Evolutionary conservation across 345 rosid genomes (phyloP), one percentile per base, ranked within the genome.

Genomic region (Gossypium herbaceum): DNA sequence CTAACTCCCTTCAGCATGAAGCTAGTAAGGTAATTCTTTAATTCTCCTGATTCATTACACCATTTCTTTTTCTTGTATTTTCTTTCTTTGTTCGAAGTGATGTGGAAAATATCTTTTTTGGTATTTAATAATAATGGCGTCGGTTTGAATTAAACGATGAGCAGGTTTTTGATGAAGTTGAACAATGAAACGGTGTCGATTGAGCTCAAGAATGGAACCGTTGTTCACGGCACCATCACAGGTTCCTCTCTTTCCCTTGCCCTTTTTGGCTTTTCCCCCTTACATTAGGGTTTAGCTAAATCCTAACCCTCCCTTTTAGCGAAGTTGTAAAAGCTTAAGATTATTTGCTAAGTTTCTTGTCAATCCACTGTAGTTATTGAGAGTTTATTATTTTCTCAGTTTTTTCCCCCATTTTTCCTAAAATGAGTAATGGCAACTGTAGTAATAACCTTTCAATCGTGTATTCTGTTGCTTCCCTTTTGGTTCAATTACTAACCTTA

Each of bases 101-200:
- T 43, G 9, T 3, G 41, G 55, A 12, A 12, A 13, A 41, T 8
- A 3, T 9, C n/a, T 63, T 2, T 25, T 55, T 62, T 3, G 55
- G 12, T 52, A 17, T 52, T 45, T 67, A 7, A 56, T 12, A 34
- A 43, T 77, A 58, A 75, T 57, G 74, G 65, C 47, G 58, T 29
- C 57, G 74, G 55, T 72, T 56, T 73, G 73, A 45, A 12, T 19
- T n/a, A 16, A 41, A 9, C 76, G 12, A 5, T 59, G 77, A 60
- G 19, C 78, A 93, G 97, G 96, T 93, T 95, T 80, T 82, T 95
- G 93, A 95, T 95, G 98, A 95, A 95, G 89, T 60, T 93, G 81
- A 95, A 88, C 91, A 95, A 95, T 66, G 99, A 93, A 82, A 93
- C 97, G 59, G 97, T 93, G 12, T 93, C 98, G 71, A 90, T 95